phyloP scores from a whole-genome alignment of 73 alveolate species.

The Strombidium stylifer region DNA sequence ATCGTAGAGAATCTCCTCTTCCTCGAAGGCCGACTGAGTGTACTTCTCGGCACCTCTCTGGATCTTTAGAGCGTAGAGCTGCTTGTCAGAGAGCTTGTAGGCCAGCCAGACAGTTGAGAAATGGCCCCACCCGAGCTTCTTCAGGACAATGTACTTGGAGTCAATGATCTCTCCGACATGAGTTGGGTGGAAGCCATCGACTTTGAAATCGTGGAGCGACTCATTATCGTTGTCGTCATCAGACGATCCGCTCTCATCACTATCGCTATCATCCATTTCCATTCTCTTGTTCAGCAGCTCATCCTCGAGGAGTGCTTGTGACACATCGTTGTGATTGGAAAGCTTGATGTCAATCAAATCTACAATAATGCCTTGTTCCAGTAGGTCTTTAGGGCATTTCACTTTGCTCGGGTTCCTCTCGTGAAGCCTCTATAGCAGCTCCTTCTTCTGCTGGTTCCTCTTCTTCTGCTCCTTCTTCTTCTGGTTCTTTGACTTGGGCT shows the following conservation, averaged over 20 bases:
- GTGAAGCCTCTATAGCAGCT: background rate
- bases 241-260: background rate
- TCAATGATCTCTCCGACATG: slow-evolving; percentile 94
- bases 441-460: too few species aligned
- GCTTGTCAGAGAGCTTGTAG: slow-evolving; percentile 33
- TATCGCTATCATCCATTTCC: background rate
- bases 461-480: background rate
- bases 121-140: slow-evolving; percentile 90
- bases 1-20: slow-evolving; percentile 54
- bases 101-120: slow-evolving; percentile 83
- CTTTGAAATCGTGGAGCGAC: slow-evolving; percentile 83
- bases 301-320: too few species aligned
- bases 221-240: slow-evolving; percentile 88
- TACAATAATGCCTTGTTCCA: too few species aligned
- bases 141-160: slow-evolving; percentile 88
- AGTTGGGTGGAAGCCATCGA: slow-evolving; percentile 99
- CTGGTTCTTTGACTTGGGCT: background rate
- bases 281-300: background rate
- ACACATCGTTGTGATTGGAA: background rate
- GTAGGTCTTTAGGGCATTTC: background rate
- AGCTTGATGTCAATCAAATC: background rate
- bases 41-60: slow-evolving; percentile 96
- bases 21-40: slow-evolving; percentile 98
- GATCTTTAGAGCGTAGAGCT: slow-evolving; percentile 89
- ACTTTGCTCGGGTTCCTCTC: too few species aligned